These are phyloP conservation scores for Talaromyces ruber DNA, from an alignment of 495 filamentous ascomycete species.

Conservation along the genomic window DNA sequence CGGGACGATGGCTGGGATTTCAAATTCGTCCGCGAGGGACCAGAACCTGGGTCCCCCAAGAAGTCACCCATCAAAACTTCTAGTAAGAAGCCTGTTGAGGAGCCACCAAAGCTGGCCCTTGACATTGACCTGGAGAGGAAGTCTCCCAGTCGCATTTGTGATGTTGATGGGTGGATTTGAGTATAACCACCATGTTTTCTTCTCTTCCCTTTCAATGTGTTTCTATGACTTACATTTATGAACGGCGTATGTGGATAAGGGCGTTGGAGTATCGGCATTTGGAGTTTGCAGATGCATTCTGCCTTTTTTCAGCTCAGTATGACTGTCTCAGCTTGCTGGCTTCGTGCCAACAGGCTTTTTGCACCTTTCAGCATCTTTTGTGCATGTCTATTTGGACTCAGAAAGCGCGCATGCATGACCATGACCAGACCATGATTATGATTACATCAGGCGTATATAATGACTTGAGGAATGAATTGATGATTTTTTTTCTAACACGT, in stretches of 20 bases:
- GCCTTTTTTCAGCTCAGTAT: not conserved
- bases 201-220: slow-evolving; percentile 16
- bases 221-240: not conserved
- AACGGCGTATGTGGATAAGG: not conserved
- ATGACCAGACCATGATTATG: slow-evolving; percentile 4
- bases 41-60: slow-evolving; percentile 31
- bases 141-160: slow-evolving; percentile 12
- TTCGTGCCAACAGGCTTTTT: not conserved
- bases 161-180: slow-evolving; percentile 33
- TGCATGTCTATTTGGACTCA: not conserved
- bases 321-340: not conserved
- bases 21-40: slow-evolving; percentile 64
- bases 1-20: slow-evolving; percentile 83
- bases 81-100: slow-evolving; percentile 30
- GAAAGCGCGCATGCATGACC: slow-evolving; percentile 1
- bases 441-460: slow-evolving; percentile 4
- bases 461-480: slow-evolving; percentile 7
- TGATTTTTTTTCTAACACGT: not conserved
- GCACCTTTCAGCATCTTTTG: not conserved
- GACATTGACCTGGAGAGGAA: slow-evolving; percentile 24
- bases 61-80: slow-evolving; percentile 38
- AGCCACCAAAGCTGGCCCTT: slow-evolving; percentile 34
- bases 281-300: not conserved
- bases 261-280: slow-evolving; percentile 1
- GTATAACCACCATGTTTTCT: slow-evolving; percentile 4